Evolutionary conservation across 139 green algal genomes (phyloP).

Genomic region (Deuterostichococcus epilithicus): DNA sequence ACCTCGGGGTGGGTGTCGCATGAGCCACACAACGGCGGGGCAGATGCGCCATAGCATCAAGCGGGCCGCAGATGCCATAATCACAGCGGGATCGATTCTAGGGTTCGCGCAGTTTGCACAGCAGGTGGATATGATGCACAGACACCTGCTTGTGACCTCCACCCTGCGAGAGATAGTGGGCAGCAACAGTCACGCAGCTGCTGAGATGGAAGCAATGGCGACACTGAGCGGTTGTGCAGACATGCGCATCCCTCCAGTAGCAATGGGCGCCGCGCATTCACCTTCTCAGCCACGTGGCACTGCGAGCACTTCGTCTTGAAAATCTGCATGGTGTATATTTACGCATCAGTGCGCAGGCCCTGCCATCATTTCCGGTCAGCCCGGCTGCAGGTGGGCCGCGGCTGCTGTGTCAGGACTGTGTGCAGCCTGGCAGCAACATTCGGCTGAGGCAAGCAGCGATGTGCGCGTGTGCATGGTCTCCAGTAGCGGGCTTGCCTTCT

Average conservation of each 20-base stretch:
- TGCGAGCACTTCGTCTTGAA: constrained; percentile 98
- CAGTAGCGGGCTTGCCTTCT: neutral
- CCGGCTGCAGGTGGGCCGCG: no score
- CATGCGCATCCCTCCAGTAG: neutral
- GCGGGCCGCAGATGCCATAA: neutral
- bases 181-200: no score
- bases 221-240: no score
- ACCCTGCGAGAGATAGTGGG: constrained; percentile 29
- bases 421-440: neutral
- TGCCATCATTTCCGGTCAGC: neutral
- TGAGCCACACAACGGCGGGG: neutral
- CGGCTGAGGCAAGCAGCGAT: neutral
- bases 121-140: neutral
- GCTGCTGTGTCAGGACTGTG: no score
- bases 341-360: neutral
- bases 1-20: neutral
- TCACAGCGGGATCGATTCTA: neutral
- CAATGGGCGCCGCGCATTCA: neutral
- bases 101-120: neutral
- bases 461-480: neutral
- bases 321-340: constrained; percentile 69
- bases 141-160: constrained; percentile 94
- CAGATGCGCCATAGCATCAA: neutral
- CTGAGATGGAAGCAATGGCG: no score
- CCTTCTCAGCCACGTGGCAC: constrained; percentile 89